Base-by-base conservation (phyloP, 192 early-diverging fungal genomes). In the Coemansia umbellata region DNA sequence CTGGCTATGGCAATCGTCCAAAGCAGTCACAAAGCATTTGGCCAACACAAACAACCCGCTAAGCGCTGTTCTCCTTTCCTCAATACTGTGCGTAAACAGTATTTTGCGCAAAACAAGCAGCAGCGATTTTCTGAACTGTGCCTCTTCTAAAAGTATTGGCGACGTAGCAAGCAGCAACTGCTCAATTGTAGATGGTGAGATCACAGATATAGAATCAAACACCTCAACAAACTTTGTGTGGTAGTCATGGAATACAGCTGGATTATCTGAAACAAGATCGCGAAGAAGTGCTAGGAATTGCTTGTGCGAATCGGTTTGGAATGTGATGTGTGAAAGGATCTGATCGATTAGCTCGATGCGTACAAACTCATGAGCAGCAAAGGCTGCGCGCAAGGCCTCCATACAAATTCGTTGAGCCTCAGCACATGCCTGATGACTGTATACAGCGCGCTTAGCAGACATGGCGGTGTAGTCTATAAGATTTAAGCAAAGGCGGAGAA, bases 101-200 rank as follows among this genome's bases (percentile, higher is more conserved):
- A 81, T 74, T 42, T 90, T 90, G 40, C 85, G 76, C 50, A 90
- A 58, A 14, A 91, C 80, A 5, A 91, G 60, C 32, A 87, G 74
- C 43, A 91, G 60, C 8, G 82, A 79, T 17, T 83, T 68, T 21
- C 84, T 73, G 49, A 86, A 78, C 21, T 73, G 63, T n/a, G 69
- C 23, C 23, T 88, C 80, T 3, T 58, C 44, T 19, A 78, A 59
- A 14, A 83, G 50, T 3, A 87, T 40, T 7, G 84, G 84, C 54
- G 79, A 68, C 17, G 83, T 50, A 5, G 84, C 81, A 1, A 32
- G 53, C 39, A 86, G 61, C n/a, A 88, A 70, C 19, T 50, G 61
- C 28, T 85, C 73, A 3, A 83, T 81, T 0, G 78, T 79, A 4
- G 53, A 27, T 0, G 71, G 39, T 8, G 85, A 53, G n/a, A 87